Conservation (phyloP, 805 yeast genomes). For the Ogataea nonfermentans region DNA sequence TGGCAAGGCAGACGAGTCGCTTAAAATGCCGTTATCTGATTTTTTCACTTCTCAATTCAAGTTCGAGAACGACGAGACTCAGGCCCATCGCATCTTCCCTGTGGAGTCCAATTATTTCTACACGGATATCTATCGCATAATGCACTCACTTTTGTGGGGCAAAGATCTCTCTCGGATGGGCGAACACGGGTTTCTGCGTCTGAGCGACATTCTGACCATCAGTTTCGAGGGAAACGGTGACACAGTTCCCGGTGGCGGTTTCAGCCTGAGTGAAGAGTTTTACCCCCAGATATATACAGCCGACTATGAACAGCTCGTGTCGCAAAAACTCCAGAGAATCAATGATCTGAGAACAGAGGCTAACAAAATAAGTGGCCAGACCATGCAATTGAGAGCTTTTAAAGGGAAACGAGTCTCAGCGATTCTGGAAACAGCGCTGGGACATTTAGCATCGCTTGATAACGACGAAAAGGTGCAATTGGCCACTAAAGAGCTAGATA, state of each 20-base stretch:
- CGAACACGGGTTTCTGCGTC: conserved; percentile 19
- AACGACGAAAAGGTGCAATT: conserved; percentile 11
- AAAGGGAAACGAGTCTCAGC: conserved; percentile 34
- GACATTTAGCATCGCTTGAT: conserved; percentile 21
- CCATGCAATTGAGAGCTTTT: conserved; percentile 27
- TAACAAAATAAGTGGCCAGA: conserved; percentile 14
- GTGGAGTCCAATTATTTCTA: conserved; percentile 34
- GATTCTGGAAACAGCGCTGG: conserved; percentile 27
- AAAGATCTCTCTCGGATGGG: conserved; percentile 26
- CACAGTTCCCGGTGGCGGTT: conserved; percentile 27
- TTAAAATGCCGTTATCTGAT: conserved; percentile 13
- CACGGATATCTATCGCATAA: conserved; percentile 32
- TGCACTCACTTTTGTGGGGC: conserved; percentile 35
- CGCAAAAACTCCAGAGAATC: conserved; percentile 18
- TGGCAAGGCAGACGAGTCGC: conserved; percentile 14
- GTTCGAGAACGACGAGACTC: conserved; percentile 15
- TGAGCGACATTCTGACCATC: conserved; percentile 38
- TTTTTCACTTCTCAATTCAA: conserved; percentile 22
- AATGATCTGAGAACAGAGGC: conserved; percentile 17
- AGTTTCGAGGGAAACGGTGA: conserved; percentile 32
- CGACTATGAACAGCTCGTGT: conserved; percentile 26
- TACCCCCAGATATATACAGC: conserved; percentile 41
- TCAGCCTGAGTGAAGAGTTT: conserved; percentile 31
- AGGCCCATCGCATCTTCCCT: conserved; percentile 31
- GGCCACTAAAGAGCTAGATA: conserved; percentile 25